These are phyloP conservation scores for Aspergillus ustus DNA, from an alignment of 2,329 filamentous ascomycete species.

Conservation along the genomic window DNA sequence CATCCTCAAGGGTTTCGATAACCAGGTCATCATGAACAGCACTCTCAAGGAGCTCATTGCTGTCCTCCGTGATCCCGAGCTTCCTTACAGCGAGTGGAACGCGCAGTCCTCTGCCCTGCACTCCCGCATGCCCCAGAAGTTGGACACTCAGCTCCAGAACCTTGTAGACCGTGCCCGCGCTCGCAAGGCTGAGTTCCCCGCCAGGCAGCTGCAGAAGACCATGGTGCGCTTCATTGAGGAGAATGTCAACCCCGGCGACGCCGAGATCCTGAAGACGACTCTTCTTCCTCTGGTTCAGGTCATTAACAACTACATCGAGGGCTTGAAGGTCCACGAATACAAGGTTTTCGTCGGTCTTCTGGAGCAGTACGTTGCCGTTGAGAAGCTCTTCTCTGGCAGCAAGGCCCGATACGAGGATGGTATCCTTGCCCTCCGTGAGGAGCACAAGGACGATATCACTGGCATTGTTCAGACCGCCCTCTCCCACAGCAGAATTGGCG, in stretches of 20 bases:
- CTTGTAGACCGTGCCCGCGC: constrained; percentile 82
- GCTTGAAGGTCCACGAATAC: constrained; percentile 89
- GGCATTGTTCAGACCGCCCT: constrained; percentile 87
- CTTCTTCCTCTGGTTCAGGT: constrained; percentile 78
- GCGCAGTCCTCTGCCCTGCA: constrained; percentile 96
- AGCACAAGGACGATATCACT: constrained; percentile 89
- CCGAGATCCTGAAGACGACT: constrained; percentile 71
- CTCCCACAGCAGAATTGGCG: constrained; percentile 87
- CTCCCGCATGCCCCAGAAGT: constrained; percentile 92
- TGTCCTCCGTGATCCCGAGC: constrained; percentile 83
- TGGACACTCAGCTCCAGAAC: constrained; percentile 80
- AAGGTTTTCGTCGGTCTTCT: constrained; percentile 79
- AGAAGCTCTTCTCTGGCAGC: constrained; percentile 84
- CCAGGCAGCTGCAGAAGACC: constrained; percentile 82
- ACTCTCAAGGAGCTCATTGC: constrained; percentile 88
- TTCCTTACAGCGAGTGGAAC: constrained; percentile 96
- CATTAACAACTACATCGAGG: constrained; percentile 79
- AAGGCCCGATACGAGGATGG: constrained; percentile 90
- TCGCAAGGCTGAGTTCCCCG: constrained; percentile 85
- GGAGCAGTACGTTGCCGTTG: constrained; percentile 78
- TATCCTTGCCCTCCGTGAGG: constrained; percentile 88
- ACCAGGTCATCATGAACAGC: constrained; percentile 90
- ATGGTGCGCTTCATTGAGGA: constrained; percentile 90
- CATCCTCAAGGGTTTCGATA: constrained; percentile 93
- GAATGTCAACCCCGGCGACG: constrained; percentile 74